phyloP scores from a whole-genome alignment of 495 filamentous ascomycete species.

The Staphylotrichum tortipilum region DNA sequence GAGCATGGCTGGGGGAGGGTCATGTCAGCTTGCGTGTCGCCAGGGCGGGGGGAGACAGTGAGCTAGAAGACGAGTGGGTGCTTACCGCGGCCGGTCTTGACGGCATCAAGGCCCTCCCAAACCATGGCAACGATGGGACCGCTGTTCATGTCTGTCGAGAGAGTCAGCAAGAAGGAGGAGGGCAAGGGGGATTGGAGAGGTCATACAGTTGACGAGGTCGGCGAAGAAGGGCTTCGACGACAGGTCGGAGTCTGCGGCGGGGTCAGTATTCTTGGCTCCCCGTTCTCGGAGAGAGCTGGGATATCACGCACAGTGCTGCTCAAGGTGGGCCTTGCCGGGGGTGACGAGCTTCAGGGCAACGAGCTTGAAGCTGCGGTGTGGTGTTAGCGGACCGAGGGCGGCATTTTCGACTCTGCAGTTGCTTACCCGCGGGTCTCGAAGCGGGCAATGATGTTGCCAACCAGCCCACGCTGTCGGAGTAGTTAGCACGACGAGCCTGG shows the following conservation, averaged over 20 bases:
- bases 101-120: slow-evolving; percentile 94
- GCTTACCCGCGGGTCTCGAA: slow-evolving; percentile 87
- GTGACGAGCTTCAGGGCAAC: slow-evolving; percentile 88
- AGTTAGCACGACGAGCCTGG: slow-evolving; percentile 19
- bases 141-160: slow-evolving; percentile 76
- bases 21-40: slow-evolving; percentile 18
- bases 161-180: slow-evolving; percentile 21
- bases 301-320: slow-evolving; percentile 80
- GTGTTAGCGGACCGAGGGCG: slow-evolving; percentile 16
- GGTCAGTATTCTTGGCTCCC: slow-evolving; percentile 28
- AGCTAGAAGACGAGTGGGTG: too few species aligned
- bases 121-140: slow-evolving; percentile 98
- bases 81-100: slow-evolving; percentile 90
- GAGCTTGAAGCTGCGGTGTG: slow-evolving; percentile 73
- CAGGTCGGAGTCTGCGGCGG: slow-evolving; percentile 64
- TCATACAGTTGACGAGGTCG: slow-evolving; percentile 77
- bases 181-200: not conserved
- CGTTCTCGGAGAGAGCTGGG: too few species aligned
- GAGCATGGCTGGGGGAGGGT: slow-evolving; percentile 57
- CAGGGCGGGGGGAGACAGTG: too few species aligned
- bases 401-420: not conserved
- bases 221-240: slow-evolving; percentile 91
- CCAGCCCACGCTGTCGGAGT: slow-evolving; percentile 70
- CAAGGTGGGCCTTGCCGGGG: slow-evolving; percentile 84
- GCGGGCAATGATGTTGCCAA: slow-evolving; percentile 92